Percentiles rank a stretch among this genome's conserved stretches.
Conservation (phyloP, 192 early-diverging fungal species). For the Obelidium mucronatum region DNA sequence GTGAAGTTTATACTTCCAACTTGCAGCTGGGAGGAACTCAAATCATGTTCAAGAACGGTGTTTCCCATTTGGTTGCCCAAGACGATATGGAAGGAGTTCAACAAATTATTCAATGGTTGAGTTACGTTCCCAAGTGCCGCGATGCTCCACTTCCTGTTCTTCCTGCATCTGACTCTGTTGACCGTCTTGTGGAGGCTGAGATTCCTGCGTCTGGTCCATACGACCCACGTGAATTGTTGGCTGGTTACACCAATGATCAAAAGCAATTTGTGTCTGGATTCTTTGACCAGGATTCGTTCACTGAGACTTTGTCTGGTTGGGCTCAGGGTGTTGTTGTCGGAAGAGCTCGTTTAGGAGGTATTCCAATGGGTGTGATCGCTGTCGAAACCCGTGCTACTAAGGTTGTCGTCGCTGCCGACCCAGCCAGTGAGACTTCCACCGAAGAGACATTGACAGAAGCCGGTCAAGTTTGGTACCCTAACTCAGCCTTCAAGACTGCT, state of each 20-base stretch:
- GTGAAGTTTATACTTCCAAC: conserved; percentile 98
- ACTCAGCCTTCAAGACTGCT: conserved; percentile 99
- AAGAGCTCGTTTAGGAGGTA: conserved; percentile 93
- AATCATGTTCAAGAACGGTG: conserved; percentile 99
- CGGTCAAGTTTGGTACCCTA: conserved; percentile 98
- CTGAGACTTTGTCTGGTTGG: conserved; percentile 97
- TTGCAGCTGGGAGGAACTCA: conserved; percentile 98
- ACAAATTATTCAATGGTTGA: conserved; percentile 94
- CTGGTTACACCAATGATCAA: conserved; percentile 73
- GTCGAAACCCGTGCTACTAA: conserved; percentile 96
- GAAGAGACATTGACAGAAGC: conserved; percentile 92
- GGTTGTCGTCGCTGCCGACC: conserved; percentile 91
- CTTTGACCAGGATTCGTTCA: conserved; percentile 97
- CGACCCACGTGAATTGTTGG: conserved; percentile 90
- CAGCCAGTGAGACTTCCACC: conserved; percentile 86
- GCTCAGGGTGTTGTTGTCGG: conserved; percentile 96
- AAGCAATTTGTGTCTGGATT: conserved; percentile 82
- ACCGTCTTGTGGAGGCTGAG: conserved; percentile 82
- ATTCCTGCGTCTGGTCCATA: conserved; percentile 84
- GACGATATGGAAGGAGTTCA: conserved; percentile 94
- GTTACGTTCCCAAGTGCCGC: conserved; percentile 82
- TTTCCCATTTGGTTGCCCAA: conserved; percentile 94
- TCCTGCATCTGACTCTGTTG: conserved; percentile 70
- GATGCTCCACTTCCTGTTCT: conserved; percentile 69
- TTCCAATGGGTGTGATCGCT: conserved; percentile 96